Percentiles rank a stretch among this genome's conserved stretches.
These are phyloP conservation scores for Lablab purpureus DNA, from an alignment of 306 rosid genomes.

Conservation along the genomic window DNA sequence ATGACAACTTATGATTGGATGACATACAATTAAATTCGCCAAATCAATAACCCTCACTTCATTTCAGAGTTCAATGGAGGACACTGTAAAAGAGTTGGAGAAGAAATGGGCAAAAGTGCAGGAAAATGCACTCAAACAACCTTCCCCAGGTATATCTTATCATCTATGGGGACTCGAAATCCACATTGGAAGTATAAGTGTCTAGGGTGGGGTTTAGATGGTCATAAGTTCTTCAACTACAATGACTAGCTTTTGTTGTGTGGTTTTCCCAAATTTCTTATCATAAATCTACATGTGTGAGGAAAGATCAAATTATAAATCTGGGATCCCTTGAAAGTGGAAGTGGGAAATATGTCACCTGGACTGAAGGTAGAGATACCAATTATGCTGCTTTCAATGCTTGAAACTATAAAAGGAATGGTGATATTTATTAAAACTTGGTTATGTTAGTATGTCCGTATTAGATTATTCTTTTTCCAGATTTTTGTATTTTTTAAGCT, in stretches of 20 bases:
- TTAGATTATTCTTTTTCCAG: not conserved
- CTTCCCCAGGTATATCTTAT: constrained; percentile 70
- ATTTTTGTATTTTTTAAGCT: not conserved
- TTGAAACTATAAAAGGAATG: constrained; percentile 12
- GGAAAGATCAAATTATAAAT: constrained; percentile 25
- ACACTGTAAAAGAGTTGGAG: constrained; percentile 62
- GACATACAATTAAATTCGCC: not conserved
- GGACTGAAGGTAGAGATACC: not conserved
- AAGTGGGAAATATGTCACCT: constrained; percentile 11
- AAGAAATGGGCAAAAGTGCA: constrained; percentile 73
- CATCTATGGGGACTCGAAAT: not conserved
- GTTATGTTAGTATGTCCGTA: constrained; percentile 7
- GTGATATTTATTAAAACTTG: not conserved
- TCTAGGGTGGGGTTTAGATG: not conserved
- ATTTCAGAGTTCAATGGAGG: constrained; percentile 75
- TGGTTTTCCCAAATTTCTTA: not conserved
- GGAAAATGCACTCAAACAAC: constrained; percentile 74
- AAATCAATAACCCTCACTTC: constrained; percentile 11
- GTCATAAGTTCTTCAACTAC: not conserved
- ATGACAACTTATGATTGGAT: not conserved
- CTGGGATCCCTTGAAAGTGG: constrained; percentile 6
- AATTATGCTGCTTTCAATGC: constrained; percentile 21
- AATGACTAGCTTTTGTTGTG: not conserved
- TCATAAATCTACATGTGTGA: not conserved
- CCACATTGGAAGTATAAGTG: not conserved